phyloP scores from a whole-genome alignment of 495 filamentous ascomycete species.

The Venustampulla echinocandica region DNA sequence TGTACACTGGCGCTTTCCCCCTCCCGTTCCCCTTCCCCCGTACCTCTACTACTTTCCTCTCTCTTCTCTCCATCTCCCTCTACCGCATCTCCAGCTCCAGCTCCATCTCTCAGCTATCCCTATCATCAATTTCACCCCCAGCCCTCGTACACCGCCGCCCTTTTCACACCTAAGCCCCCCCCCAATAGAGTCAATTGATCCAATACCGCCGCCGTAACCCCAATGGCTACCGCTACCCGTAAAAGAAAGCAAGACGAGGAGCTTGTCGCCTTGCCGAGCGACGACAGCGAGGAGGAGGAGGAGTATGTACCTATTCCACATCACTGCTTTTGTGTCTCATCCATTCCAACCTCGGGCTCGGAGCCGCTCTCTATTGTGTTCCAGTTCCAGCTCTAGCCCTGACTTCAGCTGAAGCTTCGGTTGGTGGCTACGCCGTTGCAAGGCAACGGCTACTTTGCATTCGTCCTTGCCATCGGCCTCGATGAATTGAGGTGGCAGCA shows the following conservation, averaged over 20 bases:
- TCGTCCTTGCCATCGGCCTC: too few species aligned
- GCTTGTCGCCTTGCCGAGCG: conserved; percentile 24
- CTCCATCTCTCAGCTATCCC: background rate
- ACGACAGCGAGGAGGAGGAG: conserved; percentile 25
- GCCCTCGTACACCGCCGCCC: too few species aligned
- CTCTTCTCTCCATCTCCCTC: background rate
- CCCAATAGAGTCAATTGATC: background rate
- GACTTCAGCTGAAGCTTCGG: too few species aligned
- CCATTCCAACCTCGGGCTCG: background rate
- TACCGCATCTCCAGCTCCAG: background rate
- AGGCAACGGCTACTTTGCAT: too few species aligned
- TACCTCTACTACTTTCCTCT: background rate
- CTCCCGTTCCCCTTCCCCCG: background rate
- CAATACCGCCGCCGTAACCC: background rate
- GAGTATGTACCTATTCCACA: conserved; percentile 14
- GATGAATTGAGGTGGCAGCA: too few species aligned
- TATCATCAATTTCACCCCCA: too few species aligned
- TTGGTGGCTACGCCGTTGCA: too few species aligned
- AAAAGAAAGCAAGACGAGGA: conserved; percentile 25
- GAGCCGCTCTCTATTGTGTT: background rate
- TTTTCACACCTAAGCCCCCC: background rate
- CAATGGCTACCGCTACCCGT: conserved; percentile 18
- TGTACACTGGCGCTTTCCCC: background rate
- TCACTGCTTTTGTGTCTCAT: background rate
- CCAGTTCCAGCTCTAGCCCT: background rate